Evolutionary conservation across 2,329 filamentous ascomycete genomes (phyloP).

Genomic region (Talaromyces sp.): DNA sequence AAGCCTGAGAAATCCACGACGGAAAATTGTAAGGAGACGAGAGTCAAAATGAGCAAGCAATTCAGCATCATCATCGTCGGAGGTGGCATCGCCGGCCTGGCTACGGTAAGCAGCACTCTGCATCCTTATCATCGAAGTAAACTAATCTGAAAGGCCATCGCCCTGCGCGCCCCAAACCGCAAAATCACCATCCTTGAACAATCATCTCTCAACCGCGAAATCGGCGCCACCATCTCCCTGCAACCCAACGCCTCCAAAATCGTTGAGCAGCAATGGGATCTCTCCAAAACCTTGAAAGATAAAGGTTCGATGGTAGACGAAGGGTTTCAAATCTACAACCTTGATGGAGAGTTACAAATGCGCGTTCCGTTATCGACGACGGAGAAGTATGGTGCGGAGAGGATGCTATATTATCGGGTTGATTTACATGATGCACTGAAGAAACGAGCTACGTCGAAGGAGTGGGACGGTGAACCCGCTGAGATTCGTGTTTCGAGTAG

Average conservation of each 20-base stretch:
- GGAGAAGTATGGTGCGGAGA: slow-evolving; percentile 22
- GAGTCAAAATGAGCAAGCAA: neutral
- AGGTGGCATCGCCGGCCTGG: slow-evolving; percentile 11
- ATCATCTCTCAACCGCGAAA: slow-evolving; percentile 31
- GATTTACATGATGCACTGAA: slow-evolving; percentile 27
- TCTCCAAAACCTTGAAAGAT: slow-evolving; percentile 16
- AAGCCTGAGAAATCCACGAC: neutral
- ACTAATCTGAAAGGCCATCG: slow-evolving; percentile 3
- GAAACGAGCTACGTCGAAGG: slow-evolving; percentile 10
- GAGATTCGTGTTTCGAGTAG: slow-evolving; percentile 18
- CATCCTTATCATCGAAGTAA: neutral
- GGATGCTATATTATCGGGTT: slow-evolving; percentile 24
- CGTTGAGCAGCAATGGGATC: slow-evolving; percentile 28
- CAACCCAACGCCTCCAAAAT: slow-evolving; percentile 44
- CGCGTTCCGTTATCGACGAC: slow-evolving; percentile 20
- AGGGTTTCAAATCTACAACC: slow-evolving; percentile 26
- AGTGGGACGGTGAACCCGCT: slow-evolving; percentile 19
- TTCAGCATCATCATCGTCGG: slow-evolving; percentile 12
- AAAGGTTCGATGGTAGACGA: slow-evolving; percentile 21
- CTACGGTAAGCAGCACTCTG: neutral
- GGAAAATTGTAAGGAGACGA: neutral
- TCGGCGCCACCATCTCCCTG: slow-evolving; percentile 26
- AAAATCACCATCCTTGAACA: slow-evolving; percentile 26
- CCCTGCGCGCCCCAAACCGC: slow-evolving; percentile 19
- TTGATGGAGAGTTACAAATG: slow-evolving; percentile 22